A percentile compares a stretch with the other conserved stretches of the same genome.
These are phyloP conservation scores for Ganoderma lucidum DNA, from an alignment of 1,284 basidiomycete genomes.

Conservation along the genomic window DNA sequence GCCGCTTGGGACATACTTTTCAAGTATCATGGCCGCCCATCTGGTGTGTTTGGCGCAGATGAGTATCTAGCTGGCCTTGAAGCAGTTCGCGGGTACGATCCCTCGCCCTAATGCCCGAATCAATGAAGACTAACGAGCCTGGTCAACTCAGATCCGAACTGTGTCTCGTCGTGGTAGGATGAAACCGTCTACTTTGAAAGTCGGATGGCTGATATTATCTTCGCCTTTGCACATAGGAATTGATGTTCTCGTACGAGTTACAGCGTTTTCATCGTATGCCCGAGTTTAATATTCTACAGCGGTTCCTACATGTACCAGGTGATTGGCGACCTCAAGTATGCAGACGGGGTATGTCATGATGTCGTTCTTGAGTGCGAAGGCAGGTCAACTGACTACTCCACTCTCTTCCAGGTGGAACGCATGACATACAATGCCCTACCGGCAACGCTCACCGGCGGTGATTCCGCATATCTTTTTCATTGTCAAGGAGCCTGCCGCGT, in stretches of 20 bases:
- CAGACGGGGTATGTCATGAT: conserved; percentile 39
- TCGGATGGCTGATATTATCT: background rate
- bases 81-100: background rate
- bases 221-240: background rate
- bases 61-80: background rate
- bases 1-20: conserved; percentile 62
- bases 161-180: background rate
- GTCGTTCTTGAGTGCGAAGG: conserved; percentile 51
- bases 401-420: background rate
- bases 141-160: background rate
- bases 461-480: conserved; percentile 37
- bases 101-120: background rate
- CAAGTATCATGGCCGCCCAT: conserved; percentile 65
- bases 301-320: background rate
- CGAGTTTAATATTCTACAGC: background rate
- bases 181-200: background rate
- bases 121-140: background rate
- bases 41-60: conserved; percentile 63
- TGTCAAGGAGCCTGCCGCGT: conserved; percentile 45
- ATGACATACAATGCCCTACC: conserved; percentile 1
- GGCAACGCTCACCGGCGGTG: background rate
- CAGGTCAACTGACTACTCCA: background rate
- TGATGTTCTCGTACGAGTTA: background rate
- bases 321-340: background rate
- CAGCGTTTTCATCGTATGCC: background rate